Percentiles rank a stretch among this genome's conserved stretches.
phyloP scores from a whole-genome alignment of 768 basidiomycete species.

The Psilocybe tampanensis region DNA sequence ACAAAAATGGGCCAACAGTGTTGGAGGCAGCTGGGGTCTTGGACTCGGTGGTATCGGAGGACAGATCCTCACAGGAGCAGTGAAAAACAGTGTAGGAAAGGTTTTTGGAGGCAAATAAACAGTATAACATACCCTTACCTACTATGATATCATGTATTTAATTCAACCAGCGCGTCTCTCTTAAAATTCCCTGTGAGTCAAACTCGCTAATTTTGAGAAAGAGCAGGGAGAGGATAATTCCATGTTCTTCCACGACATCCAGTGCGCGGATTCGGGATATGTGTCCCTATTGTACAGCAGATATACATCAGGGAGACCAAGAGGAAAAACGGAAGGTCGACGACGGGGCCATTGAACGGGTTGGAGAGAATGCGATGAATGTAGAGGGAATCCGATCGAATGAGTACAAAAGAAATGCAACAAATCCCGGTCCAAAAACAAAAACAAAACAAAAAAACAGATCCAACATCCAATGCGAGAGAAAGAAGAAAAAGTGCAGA shows the following conservation, averaged over 20 bases:
- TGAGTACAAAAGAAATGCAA: slow-evolving; percentile 23
- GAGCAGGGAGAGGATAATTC: slow-evolving; percentile 5
- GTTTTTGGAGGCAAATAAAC: slow-evolving; percentile 57
- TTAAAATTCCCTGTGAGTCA: background rate
- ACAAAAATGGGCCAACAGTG: slow-evolving; percentile 81
- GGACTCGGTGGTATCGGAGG: slow-evolving; percentile 85
- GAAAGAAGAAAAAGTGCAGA: slow-evolving; percentile 2
- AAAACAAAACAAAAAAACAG: slow-evolving; percentile 17
- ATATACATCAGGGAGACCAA: slow-evolving; percentile 25
- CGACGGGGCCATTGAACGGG: slow-evolving; percentile 13
- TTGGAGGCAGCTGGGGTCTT: slow-evolving; percentile 71
- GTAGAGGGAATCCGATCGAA: slow-evolving; percentile 21
- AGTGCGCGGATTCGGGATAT: slow-evolving; percentile 19
- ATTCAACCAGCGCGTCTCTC: background rate
- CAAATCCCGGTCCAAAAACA: slow-evolving; percentile 22
- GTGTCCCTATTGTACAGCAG: slow-evolving; percentile 19
- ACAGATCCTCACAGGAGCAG: slow-evolving; percentile 77
- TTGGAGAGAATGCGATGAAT: slow-evolving; percentile 18
- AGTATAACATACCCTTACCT: background rate
- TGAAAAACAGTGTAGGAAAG: slow-evolving; percentile 79
- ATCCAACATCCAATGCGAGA: slow-evolving; percentile 17
- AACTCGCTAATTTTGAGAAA: background rate
- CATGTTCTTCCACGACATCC: slow-evolving; percentile 20
- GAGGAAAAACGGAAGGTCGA: slow-evolving; percentile 25
- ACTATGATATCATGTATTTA: slow-evolving; percentile 9